Base-by-base conservation (phyloP, 768 basidiomycete species). In the Russula brevipes region DNA sequence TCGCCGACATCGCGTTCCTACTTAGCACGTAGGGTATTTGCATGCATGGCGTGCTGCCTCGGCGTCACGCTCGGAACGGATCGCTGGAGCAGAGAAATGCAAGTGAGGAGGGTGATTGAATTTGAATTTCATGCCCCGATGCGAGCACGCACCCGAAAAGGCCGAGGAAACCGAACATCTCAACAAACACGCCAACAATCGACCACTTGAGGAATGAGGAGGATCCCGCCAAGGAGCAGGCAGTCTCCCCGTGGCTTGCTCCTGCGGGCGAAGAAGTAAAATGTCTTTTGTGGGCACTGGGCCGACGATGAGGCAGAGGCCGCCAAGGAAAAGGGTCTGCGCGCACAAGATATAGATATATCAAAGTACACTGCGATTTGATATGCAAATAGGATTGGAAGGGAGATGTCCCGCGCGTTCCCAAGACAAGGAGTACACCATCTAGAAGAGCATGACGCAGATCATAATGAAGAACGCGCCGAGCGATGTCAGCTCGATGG, bases 121-220 rank as follows among this genome's bases (percentile, higher is more conserved):
- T 17, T 17, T 6, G 8, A 24, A 30, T 35, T 5, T 7, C 19
- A 19, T 1, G 60, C 95, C 83, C 66, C 8, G 5, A 50, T 3
- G 33, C 24, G 6, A 10, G 12, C 52, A 41, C 53, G 24, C 39
- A 54, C 53, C 53, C 53, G 19, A 54, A 54, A 41, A 54, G 53
- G 30, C 41, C 41, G 12, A 98, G 76, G 81, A 98, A 99, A 19
- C 97, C 97, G 73, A 98, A 94, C 7, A 88, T 93, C 76, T 99
- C 96, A 50, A 99, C 85, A 54, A 93, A 72, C 77, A 98, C 87
- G 44, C 97, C 97, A 65, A 94, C 75, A 76, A 97, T 94, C 0
- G 96, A 94, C 85, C 94, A 91, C 74, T 95, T 98, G 74, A 91
- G 68, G 76, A 99, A 99, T 94, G 65, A 99, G 86, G 16, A 93